phyloP scores from a whole-genome alignment of 306 rosid genomes.

The Rosa multiflora region DNA sequence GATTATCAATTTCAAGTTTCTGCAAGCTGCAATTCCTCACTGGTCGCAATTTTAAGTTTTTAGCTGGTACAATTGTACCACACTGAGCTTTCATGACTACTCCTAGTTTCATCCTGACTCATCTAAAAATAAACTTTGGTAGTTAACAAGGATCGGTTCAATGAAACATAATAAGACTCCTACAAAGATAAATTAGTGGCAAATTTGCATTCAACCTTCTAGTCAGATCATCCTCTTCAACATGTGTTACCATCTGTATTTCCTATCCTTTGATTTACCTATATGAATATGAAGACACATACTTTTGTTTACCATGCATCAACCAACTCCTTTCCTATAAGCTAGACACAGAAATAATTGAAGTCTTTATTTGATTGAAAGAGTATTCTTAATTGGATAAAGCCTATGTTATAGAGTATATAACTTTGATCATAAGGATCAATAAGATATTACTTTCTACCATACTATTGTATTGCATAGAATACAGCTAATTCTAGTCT shows the following conservation, averaged over 20 bases:
- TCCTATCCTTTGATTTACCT: neutral
- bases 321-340: neutral
- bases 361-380: neutral
- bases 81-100: neutral
- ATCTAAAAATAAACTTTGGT: neutral
- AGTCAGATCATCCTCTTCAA: neutral
- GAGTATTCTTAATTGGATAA: neutral
- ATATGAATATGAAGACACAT: neutral
- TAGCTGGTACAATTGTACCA: neutral
- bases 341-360: neutral
- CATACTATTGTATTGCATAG: neutral
- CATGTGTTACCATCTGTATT: neutral
- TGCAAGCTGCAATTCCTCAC: neutral
- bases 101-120: neutral
- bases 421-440: neutral
- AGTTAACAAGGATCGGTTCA: neutral
- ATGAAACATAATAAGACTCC: neutral
- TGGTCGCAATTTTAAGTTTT: neutral
- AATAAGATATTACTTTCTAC: neutral
- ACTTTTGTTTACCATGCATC: neutral
- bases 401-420: neutral
- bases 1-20: neutral
- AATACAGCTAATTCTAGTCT: no score
- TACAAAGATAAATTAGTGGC: neutral
- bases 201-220: neutral